Evolutionary conservation across 2,329 filamentous ascomycete genomes (phyloP).

Genomic region (Fusarium redolens): DNA sequence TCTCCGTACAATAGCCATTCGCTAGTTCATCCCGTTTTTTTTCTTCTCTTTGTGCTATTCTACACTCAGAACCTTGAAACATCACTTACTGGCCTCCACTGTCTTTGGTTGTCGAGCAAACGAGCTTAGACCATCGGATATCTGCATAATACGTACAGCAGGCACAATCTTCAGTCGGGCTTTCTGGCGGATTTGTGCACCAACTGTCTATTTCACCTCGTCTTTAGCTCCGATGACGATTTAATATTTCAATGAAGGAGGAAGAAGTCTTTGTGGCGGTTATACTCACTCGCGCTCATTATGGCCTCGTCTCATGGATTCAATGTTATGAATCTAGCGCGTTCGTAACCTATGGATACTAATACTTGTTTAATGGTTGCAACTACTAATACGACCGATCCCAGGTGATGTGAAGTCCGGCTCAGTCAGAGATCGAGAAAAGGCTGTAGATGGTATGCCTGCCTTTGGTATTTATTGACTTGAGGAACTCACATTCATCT

Average conservation of each 20-base stretch:
- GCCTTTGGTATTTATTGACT: not conserved
- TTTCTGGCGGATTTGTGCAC: conserved; percentile 3
- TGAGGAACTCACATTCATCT: conserved; percentile 10
- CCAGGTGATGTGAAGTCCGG: conserved; percentile 51
- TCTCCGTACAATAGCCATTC: not conserved
- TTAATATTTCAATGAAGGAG: conserved; percentile 4
- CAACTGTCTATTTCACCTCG: not conserved
- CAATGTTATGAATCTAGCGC: conserved; percentile 51
- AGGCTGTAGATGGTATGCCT: conserved; percentile 54
- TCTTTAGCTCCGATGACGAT: not conserved
- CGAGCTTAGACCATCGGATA: conserved; percentile 16
- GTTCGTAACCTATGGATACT: conserved; percentile 40
- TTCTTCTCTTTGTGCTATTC: not conserved
- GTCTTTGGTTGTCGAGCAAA: not conserved
- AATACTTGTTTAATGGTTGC: not conserved
- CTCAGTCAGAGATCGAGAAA: conserved; percentile 53
- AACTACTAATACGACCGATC: conserved; percentile 17
- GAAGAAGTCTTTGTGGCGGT: not conserved
- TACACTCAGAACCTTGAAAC: not conserved
- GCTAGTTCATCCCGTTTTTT: not conserved
- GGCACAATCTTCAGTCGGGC: conserved; percentile 9
- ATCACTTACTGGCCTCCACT: not conserved
- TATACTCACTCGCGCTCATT: conserved; percentile 13
- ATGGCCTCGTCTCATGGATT: conserved; percentile 51
- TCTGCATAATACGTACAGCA: not conserved